Evolutionary conservation across 2,329 filamentous ascomycete genomes (phyloP).

Genomic region (Botryotinia calthae): DNA sequence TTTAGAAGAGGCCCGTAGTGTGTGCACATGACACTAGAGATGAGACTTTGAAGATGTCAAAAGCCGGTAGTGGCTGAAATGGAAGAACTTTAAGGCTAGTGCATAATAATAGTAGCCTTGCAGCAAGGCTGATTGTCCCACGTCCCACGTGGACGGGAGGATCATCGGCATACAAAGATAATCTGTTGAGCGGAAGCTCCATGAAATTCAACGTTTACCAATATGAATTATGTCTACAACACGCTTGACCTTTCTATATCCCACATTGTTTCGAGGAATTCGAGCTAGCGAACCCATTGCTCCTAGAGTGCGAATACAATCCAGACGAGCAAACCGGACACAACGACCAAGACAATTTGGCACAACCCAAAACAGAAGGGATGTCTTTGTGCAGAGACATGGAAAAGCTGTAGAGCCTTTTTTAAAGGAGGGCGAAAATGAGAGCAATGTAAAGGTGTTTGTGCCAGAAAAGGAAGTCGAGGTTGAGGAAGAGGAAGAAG

Average conservation of each 20-base stretch:
- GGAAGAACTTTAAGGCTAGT: not conserved
- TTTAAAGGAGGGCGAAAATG: conserved; percentile 37
- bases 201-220: conserved; percentile 1
- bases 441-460: conserved; percentile 27
- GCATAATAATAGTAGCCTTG: not conserved
- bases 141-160: not conserved
- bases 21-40: too few relatives aligned
- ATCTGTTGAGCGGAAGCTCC: not conserved
- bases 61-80: not conserved
- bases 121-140: not conserved
- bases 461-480: conserved; percentile 22
- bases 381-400: conserved; percentile 53
- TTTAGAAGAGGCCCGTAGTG: too few relatives aligned
- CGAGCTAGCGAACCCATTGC: conserved; percentile 46
- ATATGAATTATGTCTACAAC: conserved; percentile 53
- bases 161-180: not conserved
- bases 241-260: conserved; percentile 67
- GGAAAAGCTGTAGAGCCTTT: conserved; percentile 60
- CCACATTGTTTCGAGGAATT: conserved; percentile 59
- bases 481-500: conserved; percentile 21
- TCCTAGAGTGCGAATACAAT: conserved; percentile 39
- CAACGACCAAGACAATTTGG: conserved; percentile 40
- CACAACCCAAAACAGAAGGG: conserved; percentile 41
- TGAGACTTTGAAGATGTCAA: not conserved
- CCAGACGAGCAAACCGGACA: conserved; percentile 28